Percentiles rank a stretch among this genome's conserved stretches.
Evolutionary conservation across 2,329 filamentous ascomycete species (phyloP).

Genomic region (Diaporthe citri): DNA sequence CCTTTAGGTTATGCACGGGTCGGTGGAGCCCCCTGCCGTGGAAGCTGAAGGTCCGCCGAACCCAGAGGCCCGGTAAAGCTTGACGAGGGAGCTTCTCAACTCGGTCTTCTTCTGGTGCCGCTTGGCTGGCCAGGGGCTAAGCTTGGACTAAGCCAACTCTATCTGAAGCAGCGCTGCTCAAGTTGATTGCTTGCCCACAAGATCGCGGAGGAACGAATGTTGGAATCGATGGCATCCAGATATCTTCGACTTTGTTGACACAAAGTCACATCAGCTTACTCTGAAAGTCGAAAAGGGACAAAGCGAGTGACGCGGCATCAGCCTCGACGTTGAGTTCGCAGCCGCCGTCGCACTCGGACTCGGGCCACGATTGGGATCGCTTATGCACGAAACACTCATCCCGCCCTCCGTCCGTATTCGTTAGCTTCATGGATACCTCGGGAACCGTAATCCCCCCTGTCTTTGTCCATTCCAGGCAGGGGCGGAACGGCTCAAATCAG

Average conservation of each 20-base stretch:
- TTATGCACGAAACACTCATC: neutral
- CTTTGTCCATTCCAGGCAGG: neutral
- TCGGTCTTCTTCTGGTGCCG: neutral
- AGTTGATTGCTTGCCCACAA: neutral
- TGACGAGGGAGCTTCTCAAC: neutral
- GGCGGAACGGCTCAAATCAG: neutral
- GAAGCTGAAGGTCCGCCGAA: neutral
- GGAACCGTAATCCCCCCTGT: neutral
- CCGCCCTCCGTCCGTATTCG: neutral
- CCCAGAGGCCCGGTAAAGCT: conserved; percentile 21
- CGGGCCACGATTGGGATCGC: neutral
- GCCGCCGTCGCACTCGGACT: neutral
- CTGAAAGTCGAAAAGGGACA: too few relatives aligned
- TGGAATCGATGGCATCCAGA: neutral
- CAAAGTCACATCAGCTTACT: too few relatives aligned
- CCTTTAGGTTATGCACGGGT: conserved; percentile 2
- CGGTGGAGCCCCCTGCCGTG: neutral
- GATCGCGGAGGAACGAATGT: too few relatives aligned
- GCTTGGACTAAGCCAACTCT: neutral
- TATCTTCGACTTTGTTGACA: neutral
- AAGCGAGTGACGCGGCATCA: too few relatives aligned
- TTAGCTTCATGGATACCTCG: neutral
- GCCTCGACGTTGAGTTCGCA: too few relatives aligned
- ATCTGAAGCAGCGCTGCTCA: neutral
- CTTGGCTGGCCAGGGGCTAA: neutral